Evolutionary conservation across 2,329 filamentous ascomycete species (phyloP), one percentile per base, ranked within the genome.

Genomic region (Chrysoporthe puriensis): DNA sequence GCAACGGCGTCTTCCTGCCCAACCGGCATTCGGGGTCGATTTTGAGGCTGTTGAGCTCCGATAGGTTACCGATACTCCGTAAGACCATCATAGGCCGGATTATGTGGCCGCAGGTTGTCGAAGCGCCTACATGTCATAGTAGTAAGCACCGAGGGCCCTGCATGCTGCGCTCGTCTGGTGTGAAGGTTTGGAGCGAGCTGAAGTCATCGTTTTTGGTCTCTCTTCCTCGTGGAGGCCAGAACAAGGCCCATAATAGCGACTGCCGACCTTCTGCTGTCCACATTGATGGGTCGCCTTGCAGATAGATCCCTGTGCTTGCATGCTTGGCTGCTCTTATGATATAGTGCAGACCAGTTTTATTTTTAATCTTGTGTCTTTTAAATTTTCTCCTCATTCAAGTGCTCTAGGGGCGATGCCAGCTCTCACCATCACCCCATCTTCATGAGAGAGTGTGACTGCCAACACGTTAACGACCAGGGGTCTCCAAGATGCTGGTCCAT

Each of bases 1-100:
- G 79, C 74, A 80, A 79, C 68, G 77, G 79, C 78, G 80, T 77
- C 77, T 82, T 79, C 76, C 74, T 83, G 79, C 83, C 83, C 83
- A 85, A 85, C 82, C 76, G 77, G 75, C 77, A 75, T 68, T 70
- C 73, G 74, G 70, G 65, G 73, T 73, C 69, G 71, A 63, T 64
- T 66, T 59, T 70, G 70, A 77, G 73, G 73, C 75, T 75, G 76
- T 79, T 77, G 75, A 77, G 76, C 77, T 72, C 71, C 73, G 72
- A 77, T 75, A 75, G 75, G 75, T 74, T 67, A 69, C 58, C 65
- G 64, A 64, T 63, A 70, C 71, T 72, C 69, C 70, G 70, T 67
- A 65, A 54, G 65, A 42, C 32, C 42, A 5, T 18, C 43, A 42
- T 44, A 18, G 71, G 70, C 59, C 71, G 64, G 64, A 60, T 57